Base-by-base conservation (phyloP, 2,329 filamentous ascomycete species). In the Exophiala calicioides region DNA sequence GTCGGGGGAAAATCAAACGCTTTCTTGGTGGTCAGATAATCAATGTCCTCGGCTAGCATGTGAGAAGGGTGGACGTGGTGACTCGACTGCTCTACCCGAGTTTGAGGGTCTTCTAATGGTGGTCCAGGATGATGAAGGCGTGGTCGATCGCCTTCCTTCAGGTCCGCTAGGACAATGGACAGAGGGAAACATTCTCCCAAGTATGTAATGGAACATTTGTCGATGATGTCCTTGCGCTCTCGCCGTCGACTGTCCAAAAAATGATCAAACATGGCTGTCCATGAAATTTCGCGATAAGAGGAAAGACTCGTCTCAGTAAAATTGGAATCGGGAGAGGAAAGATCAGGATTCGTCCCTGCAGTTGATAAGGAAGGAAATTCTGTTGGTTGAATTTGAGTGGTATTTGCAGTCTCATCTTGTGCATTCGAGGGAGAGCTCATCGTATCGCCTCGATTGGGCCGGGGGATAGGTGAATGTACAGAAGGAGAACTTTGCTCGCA, bases 171-270 rank as follows among this genome's bases (percentile, higher is more conserved):
- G 7, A 43, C 29, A 13, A 34, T 35, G 3, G 8, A 18, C 10
- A 43, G 20, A 7, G 40, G 40, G 10, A 43, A 43, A 12, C 29
- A 12, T 16, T 43, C 40, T 12, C 40, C 40, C 3, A 43, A 16
- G 18, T 43, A 43, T 7, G 40, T 43, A 21, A 43, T 43, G 40
- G 27, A 33, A 12, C 27, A 21, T 24, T 43, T 43, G 29, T 43
- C 30, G 15, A 43, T 15, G 3, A 29, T 16, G n/a, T 13, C 12
- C 27, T 31, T n/a, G 8, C 23, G 24, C 18, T 34, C 29, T 20
- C 23, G 33, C 3, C 16, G 21, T 10, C 27, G 24, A 20, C 13
- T 24, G 12, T 34, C 19, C 27, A 43, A 23, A 15, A 43, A 18
- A 7, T 18, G 12, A 15, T 43, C 39, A 34, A 43, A 43, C 39